Evolutionary conservation across 305 asterid species (phyloP).

Genomic region (Galium porrigens): DNA sequence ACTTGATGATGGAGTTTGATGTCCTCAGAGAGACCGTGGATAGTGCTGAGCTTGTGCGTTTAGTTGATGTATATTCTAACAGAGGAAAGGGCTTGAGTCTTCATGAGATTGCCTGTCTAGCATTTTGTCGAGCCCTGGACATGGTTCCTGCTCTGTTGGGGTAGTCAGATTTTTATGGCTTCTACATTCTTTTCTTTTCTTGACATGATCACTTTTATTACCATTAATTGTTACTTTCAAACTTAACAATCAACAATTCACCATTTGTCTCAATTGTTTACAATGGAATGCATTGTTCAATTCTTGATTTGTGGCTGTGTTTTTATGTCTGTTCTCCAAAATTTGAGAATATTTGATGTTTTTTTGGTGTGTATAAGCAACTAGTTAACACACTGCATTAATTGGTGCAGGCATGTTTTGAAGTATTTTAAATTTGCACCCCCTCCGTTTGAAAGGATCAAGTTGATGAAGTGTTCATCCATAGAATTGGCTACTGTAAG

Average conservation of each 20-base stretch:
- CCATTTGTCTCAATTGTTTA: not conserved
- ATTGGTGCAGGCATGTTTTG: constrained; percentile 45
- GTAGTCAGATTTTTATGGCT: constrained; percentile 25
- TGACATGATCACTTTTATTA: not conserved
- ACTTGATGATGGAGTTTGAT: constrained; percentile 28
- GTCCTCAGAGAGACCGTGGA: constrained; percentile 44
- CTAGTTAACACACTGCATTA: constrained; percentile 13
- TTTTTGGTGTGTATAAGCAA: not conserved
- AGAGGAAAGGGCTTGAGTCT: constrained; percentile 54
- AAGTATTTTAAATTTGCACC: constrained; percentile 65
- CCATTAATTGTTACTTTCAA: not conserved
- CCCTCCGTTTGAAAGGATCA: constrained; percentile 70
- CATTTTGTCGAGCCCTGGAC: constrained; percentile 65
- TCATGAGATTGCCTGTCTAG: constrained; percentile 79
- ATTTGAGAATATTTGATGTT: not conserved
- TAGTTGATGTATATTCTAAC: constrained; percentile 39
- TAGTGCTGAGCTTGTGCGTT: constrained; percentile 23
- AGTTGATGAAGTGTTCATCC: constrained; percentile 24
- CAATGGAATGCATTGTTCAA: not conserved
- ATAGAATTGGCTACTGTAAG: constrained; percentile 37
- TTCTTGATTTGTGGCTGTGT: no score
- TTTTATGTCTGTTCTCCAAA: not conserved
- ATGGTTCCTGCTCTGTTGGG: constrained; percentile 50
- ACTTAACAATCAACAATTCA: not conserved
- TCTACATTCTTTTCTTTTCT: not conserved